phyloP scores from a whole-genome alignment of 2,329 filamentous ascomycete species.

The Dactylellina sp. region DNA sequence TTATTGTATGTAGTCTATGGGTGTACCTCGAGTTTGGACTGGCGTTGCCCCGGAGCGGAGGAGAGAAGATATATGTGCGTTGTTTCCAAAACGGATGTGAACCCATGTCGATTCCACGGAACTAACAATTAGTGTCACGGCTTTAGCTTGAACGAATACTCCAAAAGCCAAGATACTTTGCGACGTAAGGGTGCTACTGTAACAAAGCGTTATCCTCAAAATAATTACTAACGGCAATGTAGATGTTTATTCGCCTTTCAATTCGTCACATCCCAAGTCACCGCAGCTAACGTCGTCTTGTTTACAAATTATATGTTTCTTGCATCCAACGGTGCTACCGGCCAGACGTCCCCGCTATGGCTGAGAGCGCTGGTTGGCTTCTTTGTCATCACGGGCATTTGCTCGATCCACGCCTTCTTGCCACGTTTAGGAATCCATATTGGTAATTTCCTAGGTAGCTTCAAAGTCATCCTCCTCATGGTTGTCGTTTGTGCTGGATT shows the following conservation, averaged over 20 bases:
- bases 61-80: conserved; percentile 69
- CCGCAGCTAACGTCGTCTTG: conserved; percentile 48
- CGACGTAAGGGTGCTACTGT: conserved; percentile 64
- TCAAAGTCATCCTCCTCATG: conserved; percentile 62
- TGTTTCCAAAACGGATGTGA: conserved; percentile 18
- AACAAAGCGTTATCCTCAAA: not conserved
- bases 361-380: conserved; percentile 43
- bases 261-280: conserved; percentile 51
- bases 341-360: conserved; percentile 38
- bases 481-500: conserved; percentile 62
- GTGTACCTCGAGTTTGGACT: conserved; percentile 75
- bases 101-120: not conserved
- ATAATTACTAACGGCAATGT: conserved; percentile 1
- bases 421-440: conserved; percentile 62
- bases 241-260: conserved; percentile 54
- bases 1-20: conserved; percentile 66
- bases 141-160: conserved; percentile 73
- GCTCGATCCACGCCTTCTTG: conserved; percentile 62
- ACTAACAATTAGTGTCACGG: conserved; percentile 2
- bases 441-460: conserved; percentile 63
- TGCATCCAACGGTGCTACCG: conserved; percentile 28
- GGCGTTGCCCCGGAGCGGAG: conserved; percentile 72
- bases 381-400: conserved; percentile 58
- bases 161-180: conserved; percentile 70
- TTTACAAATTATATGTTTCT: conserved; percentile 55